Evolutionary conservation across 768 basidiomycete genomes (phyloP).

Genomic region (Amanita rimosa): DNA sequence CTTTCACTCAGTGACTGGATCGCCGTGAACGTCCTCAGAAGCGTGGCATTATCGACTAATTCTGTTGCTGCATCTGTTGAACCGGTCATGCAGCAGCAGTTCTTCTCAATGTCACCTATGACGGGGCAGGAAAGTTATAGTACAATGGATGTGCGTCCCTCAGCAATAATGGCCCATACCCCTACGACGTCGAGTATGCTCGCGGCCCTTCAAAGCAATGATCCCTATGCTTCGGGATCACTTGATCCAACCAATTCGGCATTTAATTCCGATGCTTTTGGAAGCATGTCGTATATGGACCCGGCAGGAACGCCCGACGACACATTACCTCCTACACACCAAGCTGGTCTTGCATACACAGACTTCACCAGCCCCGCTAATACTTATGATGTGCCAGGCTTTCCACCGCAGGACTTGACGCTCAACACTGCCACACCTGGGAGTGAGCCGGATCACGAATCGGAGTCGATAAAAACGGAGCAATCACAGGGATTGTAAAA

Average conservation of each 20-base stretch:
- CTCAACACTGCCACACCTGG: slow-evolving; percentile 40
- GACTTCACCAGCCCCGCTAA: slow-evolving; percentile 55
- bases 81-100: slow-evolving; percentile 85
- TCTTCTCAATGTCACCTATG: slow-evolving; percentile 83
- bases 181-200: slow-evolving; percentile 89
- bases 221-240: slow-evolving; percentile 53
- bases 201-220: slow-evolving; percentile 65
- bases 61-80: slow-evolving; percentile 89
- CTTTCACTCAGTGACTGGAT: slow-evolving; percentile 66
- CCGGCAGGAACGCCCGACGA: slow-evolving; percentile 55
- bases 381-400: slow-evolving; percentile 62
- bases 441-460: slow-evolving; percentile 52
- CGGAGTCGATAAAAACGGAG: slow-evolving; percentile 61
- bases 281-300: slow-evolving; percentile 69
- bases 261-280: slow-evolving; percentile 62
- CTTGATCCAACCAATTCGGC: slow-evolving; percentile 52
- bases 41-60: slow-evolving; percentile 81
- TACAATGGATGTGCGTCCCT: slow-evolving; percentile 49
- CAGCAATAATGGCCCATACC: slow-evolving; percentile 61
- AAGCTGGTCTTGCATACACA: slow-evolving; percentile 55
- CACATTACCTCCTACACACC: slow-evolving; percentile 43
- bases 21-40: slow-evolving; percentile 78
- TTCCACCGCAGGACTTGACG: slow-evolving; percentile 55
- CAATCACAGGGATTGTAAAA: slow-evolving; percentile 24
- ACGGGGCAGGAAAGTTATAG: slow-evolving; percentile 74